A percentile compares a stretch with the other conserved stretches of the same genome.
phyloP scores from a whole-genome alignment of 225 moss, liverwort and hornwort species.

The Marchantia paleacea region DNA sequence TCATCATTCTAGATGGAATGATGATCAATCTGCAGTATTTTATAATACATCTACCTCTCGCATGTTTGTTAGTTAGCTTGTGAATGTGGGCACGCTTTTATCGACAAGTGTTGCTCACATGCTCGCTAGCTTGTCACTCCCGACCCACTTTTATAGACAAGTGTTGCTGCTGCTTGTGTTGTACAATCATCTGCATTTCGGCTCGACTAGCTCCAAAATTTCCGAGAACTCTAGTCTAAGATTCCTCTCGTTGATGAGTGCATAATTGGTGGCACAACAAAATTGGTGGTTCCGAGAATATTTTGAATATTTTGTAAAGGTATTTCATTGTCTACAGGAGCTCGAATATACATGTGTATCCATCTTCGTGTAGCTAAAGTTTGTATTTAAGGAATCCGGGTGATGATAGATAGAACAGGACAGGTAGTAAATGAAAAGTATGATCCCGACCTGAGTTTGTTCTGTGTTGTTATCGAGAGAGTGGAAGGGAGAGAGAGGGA shows the following conservation, averaged over 20 bases:
- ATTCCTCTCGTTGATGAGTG: background rate
- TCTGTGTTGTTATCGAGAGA: too few species aligned
- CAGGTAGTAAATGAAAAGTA: background rate
- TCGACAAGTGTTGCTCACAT: background rate
- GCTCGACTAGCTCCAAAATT: background rate
- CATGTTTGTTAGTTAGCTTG: background rate
- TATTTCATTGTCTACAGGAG: too few species aligned
- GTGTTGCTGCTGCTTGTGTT: background rate
- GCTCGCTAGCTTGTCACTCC: background rate
- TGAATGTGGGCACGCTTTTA: background rate
- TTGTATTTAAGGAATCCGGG: background rate
- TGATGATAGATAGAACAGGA: background rate
- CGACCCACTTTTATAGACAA: background rate
- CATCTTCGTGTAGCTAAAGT: background rate
- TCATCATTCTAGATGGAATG: background rate
- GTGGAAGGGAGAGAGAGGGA: background rate
- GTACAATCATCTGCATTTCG: background rate
- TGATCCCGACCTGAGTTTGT: too few species aligned
- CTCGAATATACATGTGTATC: background rate
- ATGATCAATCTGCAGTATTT: background rate
- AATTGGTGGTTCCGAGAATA: too few species aligned
- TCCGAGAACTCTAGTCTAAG: background rate
- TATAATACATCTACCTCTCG: background rate
- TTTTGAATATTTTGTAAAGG: too few species aligned
- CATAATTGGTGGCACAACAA: background rate